Base-by-base conservation (phyloP, 768 basidiomycete genomes). In the Sistotremastrum niveocremeum region DNA sequence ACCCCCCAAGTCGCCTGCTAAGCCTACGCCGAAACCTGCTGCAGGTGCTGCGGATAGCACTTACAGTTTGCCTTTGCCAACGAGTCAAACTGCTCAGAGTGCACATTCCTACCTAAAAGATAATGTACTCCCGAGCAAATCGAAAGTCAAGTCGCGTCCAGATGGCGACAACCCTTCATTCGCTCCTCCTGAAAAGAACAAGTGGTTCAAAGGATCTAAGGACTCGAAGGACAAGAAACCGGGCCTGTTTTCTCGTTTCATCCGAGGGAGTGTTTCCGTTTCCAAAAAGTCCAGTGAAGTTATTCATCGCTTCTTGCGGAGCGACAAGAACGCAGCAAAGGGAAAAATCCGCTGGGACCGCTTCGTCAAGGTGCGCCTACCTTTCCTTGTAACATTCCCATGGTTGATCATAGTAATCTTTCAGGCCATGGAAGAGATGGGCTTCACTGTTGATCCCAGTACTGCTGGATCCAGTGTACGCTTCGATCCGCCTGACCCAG, bases 401-500 rank as follows among this genome's bases (percentile, higher is more conserved):
- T 46, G 34, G 32, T 40, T 46, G 6, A 37, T 45, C 36, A 47
- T 30, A 41, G 32, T 12, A 3, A 37, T 46, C 34, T 39, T 6
- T 1, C 52, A 86, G 84, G 62, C 84, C 35, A 84, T 88, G 84
- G 63, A 67, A 35, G 81, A 81, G 41, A 77, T 88, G 74, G 84
- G 84, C 34, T 88, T 88, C 60, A 62, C 63, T 3, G 79, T 78
- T 52, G 77, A 79, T 56, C 80, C 80, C 4, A 76, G 76, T 49
- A 84, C 83, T 2, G 83, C 84, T 12, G 85, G 85, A 2, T 86
- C 84, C 7, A 83, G 82, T 58, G 85, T 88, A 34, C 73, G 84
- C 35, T 88, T 88, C 55, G 77, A 84, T 59, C 84, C 84, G 41
- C 85, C 82, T 11, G 65, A 77, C 53, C 56, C 59, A 38, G 59